A percentile compares a stretch with the other conserved stretches of the same genome.
Evolutionary conservation across 345 rosid genomes (phyloP).

Genomic region (Eucalyptus pauciflora): DNA sequence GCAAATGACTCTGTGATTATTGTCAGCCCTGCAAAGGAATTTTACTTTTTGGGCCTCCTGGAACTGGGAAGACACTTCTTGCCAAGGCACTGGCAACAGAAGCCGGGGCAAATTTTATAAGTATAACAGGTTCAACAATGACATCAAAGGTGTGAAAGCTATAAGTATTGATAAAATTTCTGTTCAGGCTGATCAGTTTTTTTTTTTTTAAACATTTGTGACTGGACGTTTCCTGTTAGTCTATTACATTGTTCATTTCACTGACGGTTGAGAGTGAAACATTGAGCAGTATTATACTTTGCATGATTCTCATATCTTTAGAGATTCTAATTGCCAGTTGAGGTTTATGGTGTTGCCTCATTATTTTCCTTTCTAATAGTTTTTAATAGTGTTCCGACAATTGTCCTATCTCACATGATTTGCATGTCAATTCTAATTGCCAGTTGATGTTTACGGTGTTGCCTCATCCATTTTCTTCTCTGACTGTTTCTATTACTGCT

Average conservation of each 20-base stretch:
- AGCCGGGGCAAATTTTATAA: constrained; percentile 94
- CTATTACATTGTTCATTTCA: not conserved
- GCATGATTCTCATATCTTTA: not conserved
- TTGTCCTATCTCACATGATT: not conserved
- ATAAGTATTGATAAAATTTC: not conserved
- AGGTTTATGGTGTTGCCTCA: not conserved
- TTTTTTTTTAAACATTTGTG: not conserved
- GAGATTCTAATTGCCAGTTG: not conserved
- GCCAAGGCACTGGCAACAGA: constrained; percentile 98
- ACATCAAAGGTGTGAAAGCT: constrained; percentile 74
- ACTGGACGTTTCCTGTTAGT: not conserved
- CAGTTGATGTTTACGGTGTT: not conserved
- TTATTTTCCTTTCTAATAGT: not conserved
- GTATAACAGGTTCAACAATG: constrained; percentile 93
- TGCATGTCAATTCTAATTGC: not conserved
- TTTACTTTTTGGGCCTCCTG: constrained; percentile 99
- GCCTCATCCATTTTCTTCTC: not conserved
- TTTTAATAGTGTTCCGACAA: not conserved
- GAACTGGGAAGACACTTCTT: constrained; percentile 96
- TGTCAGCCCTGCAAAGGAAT: constrained; percentile 94
- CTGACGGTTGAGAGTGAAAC: not conserved
- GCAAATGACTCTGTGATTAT: not conserved
- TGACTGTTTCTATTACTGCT: not conserved
- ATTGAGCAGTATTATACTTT: not conserved
- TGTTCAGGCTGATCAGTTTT: not conserved